Conservation (phyloP, 129 eudicot species). For the Deinandra increscens region DNA sequence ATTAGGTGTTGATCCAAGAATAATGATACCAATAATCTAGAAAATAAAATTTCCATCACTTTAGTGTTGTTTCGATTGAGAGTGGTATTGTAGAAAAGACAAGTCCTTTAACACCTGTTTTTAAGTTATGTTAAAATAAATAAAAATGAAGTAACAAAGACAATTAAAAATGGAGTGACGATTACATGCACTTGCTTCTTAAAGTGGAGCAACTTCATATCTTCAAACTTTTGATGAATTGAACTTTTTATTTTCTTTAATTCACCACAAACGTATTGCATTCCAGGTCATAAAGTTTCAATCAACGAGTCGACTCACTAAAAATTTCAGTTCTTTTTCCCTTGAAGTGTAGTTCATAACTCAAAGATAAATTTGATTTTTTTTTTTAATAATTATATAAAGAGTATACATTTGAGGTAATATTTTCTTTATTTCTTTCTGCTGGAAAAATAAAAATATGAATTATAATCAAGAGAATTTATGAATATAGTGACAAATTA, state of each 20-base stretch:
- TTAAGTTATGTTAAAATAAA: background rate
- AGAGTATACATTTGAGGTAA: background rate
- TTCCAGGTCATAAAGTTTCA: constrained; percentile 31
- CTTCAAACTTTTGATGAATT: constrained; percentile 23
- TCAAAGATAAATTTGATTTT: background rate
- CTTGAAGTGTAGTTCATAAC: background rate
- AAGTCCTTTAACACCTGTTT: background rate
- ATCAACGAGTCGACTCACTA: background rate
- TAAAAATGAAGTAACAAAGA: background rate
- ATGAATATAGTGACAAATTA: background rate
- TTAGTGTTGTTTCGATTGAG: no score
- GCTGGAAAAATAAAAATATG: background rate
- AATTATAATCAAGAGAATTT: no score
- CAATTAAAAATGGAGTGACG: constrained; percentile 17
- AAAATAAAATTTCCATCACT: no score
- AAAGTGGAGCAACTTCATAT: constrained; percentile 41
- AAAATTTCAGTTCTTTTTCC: background rate
- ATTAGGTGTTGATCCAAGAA: no score
- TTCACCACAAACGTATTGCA: constrained; percentile 35
- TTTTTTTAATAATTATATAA: background rate
- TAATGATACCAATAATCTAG: no score
- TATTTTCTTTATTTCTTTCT: background rate
- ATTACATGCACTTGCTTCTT: constrained; percentile 28
- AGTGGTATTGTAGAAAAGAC: no score
- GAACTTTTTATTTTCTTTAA: constrained; percentile 17